Conservation (phyloP, 495 filamentous ascomycete species). For the Neurospora sp. region DNA sequence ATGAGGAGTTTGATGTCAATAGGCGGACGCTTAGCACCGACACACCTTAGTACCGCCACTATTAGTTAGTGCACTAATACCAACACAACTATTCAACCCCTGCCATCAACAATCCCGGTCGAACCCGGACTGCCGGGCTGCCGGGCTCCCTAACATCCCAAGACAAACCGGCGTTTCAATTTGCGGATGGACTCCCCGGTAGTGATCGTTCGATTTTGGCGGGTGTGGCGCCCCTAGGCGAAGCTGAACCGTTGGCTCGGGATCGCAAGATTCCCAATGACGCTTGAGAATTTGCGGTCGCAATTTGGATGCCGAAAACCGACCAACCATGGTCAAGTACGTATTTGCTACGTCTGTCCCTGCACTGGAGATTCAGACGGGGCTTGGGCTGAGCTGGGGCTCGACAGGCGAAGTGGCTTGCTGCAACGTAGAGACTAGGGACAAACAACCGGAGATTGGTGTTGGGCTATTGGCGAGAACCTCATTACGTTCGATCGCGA, state of each 20-base stretch:
- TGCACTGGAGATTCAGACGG: neutral
- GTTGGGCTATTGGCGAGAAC: neutral
- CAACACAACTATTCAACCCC: neutral
- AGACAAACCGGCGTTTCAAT: no score
- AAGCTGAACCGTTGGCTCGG: neutral
- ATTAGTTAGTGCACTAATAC: neutral
- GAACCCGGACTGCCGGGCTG: neutral
- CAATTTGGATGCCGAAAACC: neutral
- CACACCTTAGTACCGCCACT: rapidly evolving
- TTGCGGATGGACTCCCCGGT: no score
- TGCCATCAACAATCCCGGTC: neutral
- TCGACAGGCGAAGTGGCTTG: neutral
- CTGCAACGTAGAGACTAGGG: neutral
- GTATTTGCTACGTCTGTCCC: neutral
- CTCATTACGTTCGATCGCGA: neutral
- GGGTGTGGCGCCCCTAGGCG: neutral
- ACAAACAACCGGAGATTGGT: neutral
- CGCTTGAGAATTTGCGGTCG: neutral
- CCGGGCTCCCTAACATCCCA: neutral
- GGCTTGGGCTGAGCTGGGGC: neutral
- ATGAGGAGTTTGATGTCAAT: neutral
- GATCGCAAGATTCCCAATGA: neutral
- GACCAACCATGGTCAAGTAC: neutral
- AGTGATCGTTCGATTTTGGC: neutral
- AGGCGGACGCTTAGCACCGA: neutral